Percentiles rank a stretch among this genome's conserved stretches.
phyloP scores from a whole-genome alignment of 2,329 filamentous ascomycete species.

The Triangularia setosa region DNA sequence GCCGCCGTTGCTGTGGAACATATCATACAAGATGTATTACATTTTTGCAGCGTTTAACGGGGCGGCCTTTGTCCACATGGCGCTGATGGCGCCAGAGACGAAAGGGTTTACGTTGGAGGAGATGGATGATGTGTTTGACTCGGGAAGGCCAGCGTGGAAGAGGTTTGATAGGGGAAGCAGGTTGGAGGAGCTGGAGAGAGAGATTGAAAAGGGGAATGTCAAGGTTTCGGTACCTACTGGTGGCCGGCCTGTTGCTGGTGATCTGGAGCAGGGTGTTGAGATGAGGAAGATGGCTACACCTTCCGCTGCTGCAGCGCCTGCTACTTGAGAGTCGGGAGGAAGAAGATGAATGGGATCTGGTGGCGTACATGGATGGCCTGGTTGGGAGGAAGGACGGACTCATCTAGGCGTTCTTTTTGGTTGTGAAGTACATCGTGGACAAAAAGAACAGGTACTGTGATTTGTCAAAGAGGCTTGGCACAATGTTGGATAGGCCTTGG shows the following conservation, averaged over 20 bases:
- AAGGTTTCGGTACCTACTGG: slow-evolving; percentile 31
- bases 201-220: slow-evolving; percentile 45
- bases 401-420: no score
- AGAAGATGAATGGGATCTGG: no score
- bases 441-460: no score
- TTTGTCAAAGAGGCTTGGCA: no score
- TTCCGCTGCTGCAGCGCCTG: not conserved
- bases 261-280: not conserved
- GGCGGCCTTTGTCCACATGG: slow-evolving; percentile 64
- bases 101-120: slow-evolving; percentile 73
- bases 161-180: slow-evolving; percentile 39
- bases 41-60: slow-evolving; percentile 72
- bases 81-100: slow-evolving; percentile 61
- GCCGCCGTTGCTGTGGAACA: slow-evolving; percentile 48
- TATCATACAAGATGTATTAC: slow-evolving; percentile 58
- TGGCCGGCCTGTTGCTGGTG: not conserved
- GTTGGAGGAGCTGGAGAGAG: slow-evolving; percentile 43
- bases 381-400: no score
- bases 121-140: slow-evolving; percentile 68
- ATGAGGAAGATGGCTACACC: not conserved
- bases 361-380: no score
- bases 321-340: not conserved
- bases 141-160: slow-evolving; percentile 57
- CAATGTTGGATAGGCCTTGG: no score
- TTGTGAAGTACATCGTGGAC: no score